Base-by-base conservation (phyloP, 2,329 filamentous ascomycete genomes). In the Penicillium sp. region DNA sequence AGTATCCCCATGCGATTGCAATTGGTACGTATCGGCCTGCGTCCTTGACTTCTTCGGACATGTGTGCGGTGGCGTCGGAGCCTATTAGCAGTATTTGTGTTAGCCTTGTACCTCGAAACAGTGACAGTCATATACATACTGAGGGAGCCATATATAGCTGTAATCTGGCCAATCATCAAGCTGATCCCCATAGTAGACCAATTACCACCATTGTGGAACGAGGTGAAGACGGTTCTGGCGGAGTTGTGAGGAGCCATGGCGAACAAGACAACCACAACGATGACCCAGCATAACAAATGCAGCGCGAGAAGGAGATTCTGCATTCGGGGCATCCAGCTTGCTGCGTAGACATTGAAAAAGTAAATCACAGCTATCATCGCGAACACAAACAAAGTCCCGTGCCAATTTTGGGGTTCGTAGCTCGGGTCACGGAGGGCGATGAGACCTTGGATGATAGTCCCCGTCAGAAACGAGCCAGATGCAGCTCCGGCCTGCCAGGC, bases 401-500 rank as follows among this genome's bases (percentile, higher is more conserved):
- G 79, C 79, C 79, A 82, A 40, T 70, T 72, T 6, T 73, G 70
- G 0, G 73, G 69, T 0, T 61, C 58, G 54, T 80, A 82, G 9
- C 70, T 64, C 0, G 74, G 74, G 44, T 76, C 60, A 37, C 76
- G 75, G 57, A 79, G 71, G 49, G 72, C 69, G 22, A 78, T 74
- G 11, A 77, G 67, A 2, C 74, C 71, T 54, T 81, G 78, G 37
- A 81, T 79, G 40, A 81, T 63, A 0, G 76, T 79, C 6, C 78
- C 79, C 0, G 77, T 76, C 9, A 81, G 70, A 60, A 79, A 81
- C 0, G 76, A 73, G 2, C 78, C 78, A 4, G 74, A 75, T 13
- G 79, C 78, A 38, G 73, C 76, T 9, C 77, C 78, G 16, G 78
- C 77, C 59, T 81, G 79, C 79, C 79, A 82, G 5, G 74, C 75